Conservation (phyloP, 352 stramenopile species). For the Pythium aquatile region DNA sequence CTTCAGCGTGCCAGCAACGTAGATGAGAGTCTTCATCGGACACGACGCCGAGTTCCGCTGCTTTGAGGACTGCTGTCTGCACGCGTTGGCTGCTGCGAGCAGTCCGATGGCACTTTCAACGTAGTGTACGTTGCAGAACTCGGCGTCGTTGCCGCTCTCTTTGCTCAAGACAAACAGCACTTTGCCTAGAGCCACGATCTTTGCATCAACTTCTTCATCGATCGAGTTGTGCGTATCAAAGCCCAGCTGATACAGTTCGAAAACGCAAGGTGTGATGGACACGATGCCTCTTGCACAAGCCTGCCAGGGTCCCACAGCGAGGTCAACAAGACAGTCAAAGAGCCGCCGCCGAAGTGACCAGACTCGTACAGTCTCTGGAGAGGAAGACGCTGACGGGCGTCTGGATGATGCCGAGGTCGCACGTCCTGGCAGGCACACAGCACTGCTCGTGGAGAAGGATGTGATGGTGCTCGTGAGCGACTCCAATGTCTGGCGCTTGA, state of each 20-base stretch:
- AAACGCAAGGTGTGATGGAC: constrained; percentile 38
- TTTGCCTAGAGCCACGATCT: constrained; percentile 47
- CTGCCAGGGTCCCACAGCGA: constrained; percentile 37
- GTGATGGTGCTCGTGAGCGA: neutral
- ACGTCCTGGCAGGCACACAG: neutral
- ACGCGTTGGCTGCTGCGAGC: constrained; percentile 29
- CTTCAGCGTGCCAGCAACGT: constrained; percentile 66
- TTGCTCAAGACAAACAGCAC: constrained; percentile 76
- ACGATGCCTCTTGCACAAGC: constrained; percentile 33
- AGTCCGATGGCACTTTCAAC: constrained; percentile 55
- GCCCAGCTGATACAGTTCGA: constrained; percentile 34
- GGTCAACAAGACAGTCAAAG: constrained; percentile 25
- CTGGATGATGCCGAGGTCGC: neutral
- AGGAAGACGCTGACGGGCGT: neutral
- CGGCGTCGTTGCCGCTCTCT: constrained; percentile 54
- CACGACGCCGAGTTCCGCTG: constrained; percentile 7
- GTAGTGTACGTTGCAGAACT: constrained; percentile 64
- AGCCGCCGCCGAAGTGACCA: constrained; percentile 28
- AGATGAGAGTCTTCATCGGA: constrained; percentile 59
- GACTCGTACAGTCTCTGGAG: neutral
- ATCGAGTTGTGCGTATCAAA: neutral
- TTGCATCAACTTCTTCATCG: constrained; percentile 5
- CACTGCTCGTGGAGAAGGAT: constrained; percentile 5
- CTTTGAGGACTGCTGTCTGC: neutral
- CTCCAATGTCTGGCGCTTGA: neutral